Percentiles rank a stretch among this genome's conserved stretches.
Evolutionary conservation across 1,139 yeast genomes (phyloP).

Genomic region (Meyerozyma athensensis): DNA sequence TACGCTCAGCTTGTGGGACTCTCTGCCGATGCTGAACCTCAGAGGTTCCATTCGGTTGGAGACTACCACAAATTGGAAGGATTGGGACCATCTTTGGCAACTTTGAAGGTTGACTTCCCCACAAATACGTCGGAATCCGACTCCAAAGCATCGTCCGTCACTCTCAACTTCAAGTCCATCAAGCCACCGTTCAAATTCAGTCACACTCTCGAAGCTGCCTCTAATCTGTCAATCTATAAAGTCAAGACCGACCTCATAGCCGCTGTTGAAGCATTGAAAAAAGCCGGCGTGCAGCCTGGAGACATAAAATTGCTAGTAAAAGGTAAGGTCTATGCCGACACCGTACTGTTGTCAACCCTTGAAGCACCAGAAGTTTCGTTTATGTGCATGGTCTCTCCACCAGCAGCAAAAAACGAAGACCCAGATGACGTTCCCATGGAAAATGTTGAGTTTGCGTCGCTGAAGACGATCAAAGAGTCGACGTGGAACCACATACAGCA

Average conservation of each 20-base stretch:
- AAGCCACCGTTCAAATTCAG: slow-evolving; percentile 42
- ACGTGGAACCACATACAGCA: slow-evolving; percentile 32
- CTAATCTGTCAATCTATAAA: slow-evolving; percentile 26
- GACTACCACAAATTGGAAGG: slow-evolving; percentile 30
- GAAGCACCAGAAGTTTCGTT: slow-evolving; percentile 20
- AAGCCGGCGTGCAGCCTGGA: slow-evolving; percentile 22
- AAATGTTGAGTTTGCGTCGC: slow-evolving; percentile 8
- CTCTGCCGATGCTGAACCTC: slow-evolving; percentile 21
- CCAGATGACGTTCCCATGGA: slow-evolving; percentile 13
- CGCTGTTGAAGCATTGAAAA: slow-evolving; percentile 19
- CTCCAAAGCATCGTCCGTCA: slow-evolving; percentile 3
- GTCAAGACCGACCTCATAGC: slow-evolving; percentile 30
- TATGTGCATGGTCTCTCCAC: slow-evolving; percentile 33
- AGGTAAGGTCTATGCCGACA: slow-evolving; percentile 42
- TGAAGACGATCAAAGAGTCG: slow-evolving; percentile 11
- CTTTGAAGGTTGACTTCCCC: slow-evolving; percentile 27
- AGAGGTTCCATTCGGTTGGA: slow-evolving; percentile 26
- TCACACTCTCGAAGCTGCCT: slow-evolving; percentile 17
- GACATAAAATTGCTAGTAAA: slow-evolving; percentile 38
- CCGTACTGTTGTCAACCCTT: slow-evolving; percentile 23
- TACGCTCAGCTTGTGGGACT: slow-evolving; percentile 32
- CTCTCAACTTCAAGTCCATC: slow-evolving; percentile 35
- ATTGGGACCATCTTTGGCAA: slow-evolving; percentile 42
- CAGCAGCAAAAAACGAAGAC: slow-evolving; percentile 12
- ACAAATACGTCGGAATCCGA: slow-evolving; percentile 5